Base-by-base conservation (phyloP, 495 filamentous ascomycete genomes). In the Podospora pseudopauciseta region DNA sequence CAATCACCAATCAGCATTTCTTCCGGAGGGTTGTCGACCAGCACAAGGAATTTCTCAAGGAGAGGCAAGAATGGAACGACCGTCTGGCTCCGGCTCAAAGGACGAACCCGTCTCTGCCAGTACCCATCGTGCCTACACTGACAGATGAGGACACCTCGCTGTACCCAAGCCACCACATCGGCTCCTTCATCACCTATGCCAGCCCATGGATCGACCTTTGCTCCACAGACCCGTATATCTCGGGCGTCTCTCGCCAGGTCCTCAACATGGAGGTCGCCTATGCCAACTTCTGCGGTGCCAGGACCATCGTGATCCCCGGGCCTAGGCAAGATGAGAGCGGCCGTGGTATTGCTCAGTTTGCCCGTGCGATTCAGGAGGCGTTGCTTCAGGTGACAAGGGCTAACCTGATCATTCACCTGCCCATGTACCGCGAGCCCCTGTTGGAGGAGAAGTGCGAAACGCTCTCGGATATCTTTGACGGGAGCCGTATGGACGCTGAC, bases 121-220 rank as follows among this genome's bases (percentile, higher is more conserved):
- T 83, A 18, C 83, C 89, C 20, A 80, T 83, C n/a, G 81, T 97
- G 20, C 86, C 91, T 0, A 86, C 91, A 18, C 80, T 97, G 59
- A 88, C 85, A 2, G 86, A 88, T 15, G 77, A 86, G 55, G 93
- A 97, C 77, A 94, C 92, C 0, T 82, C 85, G 61, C 79, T 97
- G 68, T 88, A 85, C 6, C 93, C 93, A 0, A 87, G 86, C 67
- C 87, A 90, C 55, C 86, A 86, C 70, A 88, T 92, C 61, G 86
- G 88, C 65, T 88, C 91, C 65, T 75, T 93, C 27, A 80, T 95
- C 9, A 90, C 87, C 44, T 88, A 91, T 27, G 86, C 85, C 13
- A 96, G 92, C 73, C 87, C 90, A 18, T 97, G 93, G 94, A 94
- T 96, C 72, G 93, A 97, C 76, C 77, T 97, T 3, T 91, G 88